These are phyloP conservation scores for Salix dunnii DNA, from an alignment of 345 rosid genomes.

Conservation along the genomic window DNA sequence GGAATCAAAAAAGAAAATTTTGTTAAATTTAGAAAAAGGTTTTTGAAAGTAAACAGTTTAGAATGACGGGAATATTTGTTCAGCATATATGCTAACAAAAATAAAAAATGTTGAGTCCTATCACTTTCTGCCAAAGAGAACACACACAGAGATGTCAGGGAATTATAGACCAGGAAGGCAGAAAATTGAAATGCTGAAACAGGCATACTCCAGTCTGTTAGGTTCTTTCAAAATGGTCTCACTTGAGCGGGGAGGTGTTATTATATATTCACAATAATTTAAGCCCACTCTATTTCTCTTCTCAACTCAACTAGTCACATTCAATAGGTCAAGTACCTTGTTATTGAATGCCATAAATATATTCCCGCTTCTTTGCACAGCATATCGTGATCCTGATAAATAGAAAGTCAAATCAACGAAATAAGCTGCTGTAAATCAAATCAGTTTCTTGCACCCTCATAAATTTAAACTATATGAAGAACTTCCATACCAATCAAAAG, in stretches of 20 bases:
- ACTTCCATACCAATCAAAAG: constrained; percentile 71
- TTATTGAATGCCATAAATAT: constrained; percentile 87
- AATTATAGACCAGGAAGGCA: neutral
- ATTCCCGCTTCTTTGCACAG: constrained; percentile 86
- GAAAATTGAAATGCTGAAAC: neutral
- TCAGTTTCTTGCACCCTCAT: neutral
- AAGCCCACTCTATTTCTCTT: neutral
- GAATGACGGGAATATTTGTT: neutral
- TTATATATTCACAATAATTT: neutral
- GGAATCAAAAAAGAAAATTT: constrained; percentile 14
- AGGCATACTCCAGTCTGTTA: neutral
- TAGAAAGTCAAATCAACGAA: constrained; percentile 21
- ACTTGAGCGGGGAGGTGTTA: neutral
- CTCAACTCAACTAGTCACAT: neutral
- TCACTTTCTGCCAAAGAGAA: neutral
- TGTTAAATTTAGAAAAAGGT: constrained; percentile 7
- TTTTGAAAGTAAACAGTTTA: neutral
- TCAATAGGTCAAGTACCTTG: constrained; percentile 53
- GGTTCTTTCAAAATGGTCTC: neutral
- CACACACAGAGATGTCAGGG: neutral
- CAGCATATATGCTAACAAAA: neutral
- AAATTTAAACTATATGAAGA: neutral
- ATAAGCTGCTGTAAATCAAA: constrained; percentile 21
- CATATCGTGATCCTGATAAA: constrained; percentile 83
- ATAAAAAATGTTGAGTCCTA: neutral